Evolutionary conservation across 2,329 filamentous ascomycete species (phyloP).

Genomic region (Colletotrichum sp.): DNA sequence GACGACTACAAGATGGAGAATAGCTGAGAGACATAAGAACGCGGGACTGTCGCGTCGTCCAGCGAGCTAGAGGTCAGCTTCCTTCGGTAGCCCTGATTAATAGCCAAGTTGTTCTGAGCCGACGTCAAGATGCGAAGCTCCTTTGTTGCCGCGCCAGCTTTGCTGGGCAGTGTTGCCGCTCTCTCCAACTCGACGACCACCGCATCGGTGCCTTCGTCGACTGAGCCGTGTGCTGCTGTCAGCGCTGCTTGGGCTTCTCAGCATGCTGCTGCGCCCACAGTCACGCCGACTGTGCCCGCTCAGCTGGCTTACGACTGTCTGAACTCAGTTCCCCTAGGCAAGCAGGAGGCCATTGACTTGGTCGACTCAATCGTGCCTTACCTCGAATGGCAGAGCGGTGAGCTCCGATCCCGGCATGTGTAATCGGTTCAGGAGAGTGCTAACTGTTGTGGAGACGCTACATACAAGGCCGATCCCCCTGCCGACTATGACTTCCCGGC

Average conservation of each 20-base stretch:
- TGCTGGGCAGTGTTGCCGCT: not conserved
- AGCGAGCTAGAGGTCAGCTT: not conserved
- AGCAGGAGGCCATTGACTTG: slow-evolving; percentile 41
- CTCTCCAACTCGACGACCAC: not conserved
- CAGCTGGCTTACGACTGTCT: slow-evolving; percentile 44
- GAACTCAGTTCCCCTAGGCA: slow-evolving; percentile 44
- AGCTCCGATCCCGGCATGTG: not conserved
- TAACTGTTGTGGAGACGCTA: slow-evolving; percentile 31
- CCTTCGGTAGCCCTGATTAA: not conserved
- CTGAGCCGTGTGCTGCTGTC: slow-evolving; percentile 11
- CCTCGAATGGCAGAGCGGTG: slow-evolving; percentile 45
- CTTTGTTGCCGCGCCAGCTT: not conserved
- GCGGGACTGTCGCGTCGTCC: not conserved
- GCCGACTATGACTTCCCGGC: slow-evolving; percentile 51
- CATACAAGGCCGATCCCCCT: slow-evolving; percentile 57
- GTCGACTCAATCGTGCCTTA: slow-evolving; percentile 45
- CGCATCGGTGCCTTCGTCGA: not conserved
- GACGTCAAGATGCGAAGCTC: slow-evolving; percentile 4
- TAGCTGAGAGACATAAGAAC: not conserved
- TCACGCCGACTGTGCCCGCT: slow-evolving; percentile 33
- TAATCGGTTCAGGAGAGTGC: not conserved
- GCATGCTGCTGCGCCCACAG: not conserved
- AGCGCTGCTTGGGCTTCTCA: slow-evolving; percentile 4
- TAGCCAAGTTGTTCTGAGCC: not conserved
- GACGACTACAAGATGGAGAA: not conserved